phyloP scores from a whole-genome alignment of 2,329 filamentous ascomycete species.

The Myriosclerotinia scirpicola region DNA sequence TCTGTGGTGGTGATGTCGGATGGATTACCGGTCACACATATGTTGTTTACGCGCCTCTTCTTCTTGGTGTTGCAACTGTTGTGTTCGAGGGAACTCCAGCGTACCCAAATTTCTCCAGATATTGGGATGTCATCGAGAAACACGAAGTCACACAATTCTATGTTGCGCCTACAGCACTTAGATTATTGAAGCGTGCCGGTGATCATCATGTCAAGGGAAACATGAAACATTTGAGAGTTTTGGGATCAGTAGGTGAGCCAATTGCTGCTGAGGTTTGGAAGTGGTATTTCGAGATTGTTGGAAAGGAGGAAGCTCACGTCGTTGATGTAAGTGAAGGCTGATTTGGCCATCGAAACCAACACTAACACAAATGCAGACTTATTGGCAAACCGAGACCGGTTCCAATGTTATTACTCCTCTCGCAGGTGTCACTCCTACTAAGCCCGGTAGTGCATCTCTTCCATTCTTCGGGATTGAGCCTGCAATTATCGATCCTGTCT shows the following conservation, averaged over 20 bases:
- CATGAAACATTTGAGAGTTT: constrained; percentile 85
- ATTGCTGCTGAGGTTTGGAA: constrained; percentile 99
- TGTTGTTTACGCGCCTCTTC: constrained; percentile 91
- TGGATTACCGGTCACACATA: constrained; percentile 99
- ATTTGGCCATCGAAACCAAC: constrained; percentile 31
- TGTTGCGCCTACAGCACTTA: constrained; percentile 90
- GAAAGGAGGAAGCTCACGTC: constrained; percentile 89
- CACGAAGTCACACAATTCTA: constrained; percentile 97
- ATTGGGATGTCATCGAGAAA: constrained; percentile 98
- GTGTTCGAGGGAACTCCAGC: constrained; percentile 98
- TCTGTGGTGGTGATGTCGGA: constrained; percentile 96
- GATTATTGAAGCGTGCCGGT: constrained; percentile 91
- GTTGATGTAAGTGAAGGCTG: constrained; percentile 71
- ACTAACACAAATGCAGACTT: constrained; percentile 63
- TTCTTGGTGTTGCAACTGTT: constrained; percentile 90
- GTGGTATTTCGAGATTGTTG: constrained; percentile 96
- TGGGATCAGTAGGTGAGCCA: constrained; percentile 95
- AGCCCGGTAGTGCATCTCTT: constrained; percentile 91
- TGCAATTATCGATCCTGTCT: constrained; percentile 94
- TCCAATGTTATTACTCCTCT: constrained; percentile 94
- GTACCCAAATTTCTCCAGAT: constrained; percentile 95
- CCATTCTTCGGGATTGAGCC: constrained; percentile 99
- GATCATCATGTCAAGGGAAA: constrained; percentile 86
- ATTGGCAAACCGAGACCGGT: constrained; percentile 99
- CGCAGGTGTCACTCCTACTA: constrained; percentile 90